Conservation (phyloP, 345 rosid genomes). For the Corymbia maculata region DNA sequence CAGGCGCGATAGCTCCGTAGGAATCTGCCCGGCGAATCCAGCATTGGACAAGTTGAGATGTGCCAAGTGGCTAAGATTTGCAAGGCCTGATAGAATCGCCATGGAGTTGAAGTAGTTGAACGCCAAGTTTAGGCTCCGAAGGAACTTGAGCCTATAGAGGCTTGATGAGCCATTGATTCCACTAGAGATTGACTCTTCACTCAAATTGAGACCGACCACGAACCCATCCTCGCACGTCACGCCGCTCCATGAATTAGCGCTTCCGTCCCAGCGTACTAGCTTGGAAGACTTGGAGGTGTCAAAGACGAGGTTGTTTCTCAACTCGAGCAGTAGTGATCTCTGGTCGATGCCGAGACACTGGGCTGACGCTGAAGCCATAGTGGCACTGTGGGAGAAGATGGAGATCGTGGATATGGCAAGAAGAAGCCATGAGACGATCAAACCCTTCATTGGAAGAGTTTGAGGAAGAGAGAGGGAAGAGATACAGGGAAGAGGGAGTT, state of each 20-base stretch:
- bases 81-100: fast-evolving
- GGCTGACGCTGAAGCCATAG: background rate
- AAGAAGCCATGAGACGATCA: background rate
- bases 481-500: background rate
- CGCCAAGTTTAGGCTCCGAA: background rate
- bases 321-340: background rate
- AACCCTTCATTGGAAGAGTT: background rate
- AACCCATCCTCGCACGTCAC: slow-evolving; percentile 16
- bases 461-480: background rate
- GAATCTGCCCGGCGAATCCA: fast-evolving
- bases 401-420: background rate
- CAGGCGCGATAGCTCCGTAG: background rate
- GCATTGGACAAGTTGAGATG: background rate
- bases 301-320: background rate
- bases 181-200: fast-evolving
- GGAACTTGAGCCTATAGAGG: background rate
- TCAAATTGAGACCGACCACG: background rate
- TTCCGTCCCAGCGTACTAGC: slow-evolving; percentile 6
- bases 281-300: fast-evolving
- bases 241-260: slow-evolving; percentile 19
- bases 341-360: background rate
- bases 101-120: fast-evolving
- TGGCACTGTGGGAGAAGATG: background rate
- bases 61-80: background rate
- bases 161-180: background rate